Evolutionary conservation across 345 rosid species (phyloP).

Genomic region (Adansonia digitata): DNA sequence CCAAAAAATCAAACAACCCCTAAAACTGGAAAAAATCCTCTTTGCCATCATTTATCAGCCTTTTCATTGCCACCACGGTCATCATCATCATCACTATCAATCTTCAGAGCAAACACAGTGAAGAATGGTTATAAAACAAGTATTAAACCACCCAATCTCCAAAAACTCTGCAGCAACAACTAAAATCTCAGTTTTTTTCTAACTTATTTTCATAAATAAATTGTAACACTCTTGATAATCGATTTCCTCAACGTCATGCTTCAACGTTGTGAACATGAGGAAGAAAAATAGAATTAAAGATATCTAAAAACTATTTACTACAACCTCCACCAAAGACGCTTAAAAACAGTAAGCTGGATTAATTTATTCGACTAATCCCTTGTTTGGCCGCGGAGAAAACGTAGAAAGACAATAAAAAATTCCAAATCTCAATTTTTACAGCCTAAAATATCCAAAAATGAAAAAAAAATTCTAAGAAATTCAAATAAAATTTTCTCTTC

Average conservation of each 20-base stretch:
- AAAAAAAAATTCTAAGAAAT: background rate
- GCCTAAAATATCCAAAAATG: background rate
- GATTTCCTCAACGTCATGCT: slow-evolving; percentile 1
- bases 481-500: slow-evolving; percentile 13
- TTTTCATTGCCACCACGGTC: slow-evolving; percentile 22
- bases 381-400: slow-evolving; percentile 17
- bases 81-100: slow-evolving; percentile 14
- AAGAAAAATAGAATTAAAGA: slow-evolving; percentile 9
- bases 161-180: slow-evolving; percentile 23
- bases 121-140: slow-evolving; percentile 5
- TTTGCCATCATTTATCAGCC: slow-evolving; percentile 20
- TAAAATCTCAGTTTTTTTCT: slow-evolving; percentile 4
- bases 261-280: background rate
- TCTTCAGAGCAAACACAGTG: slow-evolving; percentile 20
- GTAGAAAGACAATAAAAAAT: background rate
- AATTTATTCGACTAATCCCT: slow-evolving; percentile 1
- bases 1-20: slow-evolving; percentile 22
- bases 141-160: slow-evolving; percentile 15
- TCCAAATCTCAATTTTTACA: slow-evolving; percentile 17
- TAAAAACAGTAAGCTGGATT: background rate
- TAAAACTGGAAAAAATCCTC: slow-evolving; percentile 12
- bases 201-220: slow-evolving; percentile 8
- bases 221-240: background rate
- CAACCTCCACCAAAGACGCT: background rate
- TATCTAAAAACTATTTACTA: background rate